phyloP scores from a whole-genome alignment of 805 yeast species.

The Schizosaccharomyces cryophilus region DNA sequence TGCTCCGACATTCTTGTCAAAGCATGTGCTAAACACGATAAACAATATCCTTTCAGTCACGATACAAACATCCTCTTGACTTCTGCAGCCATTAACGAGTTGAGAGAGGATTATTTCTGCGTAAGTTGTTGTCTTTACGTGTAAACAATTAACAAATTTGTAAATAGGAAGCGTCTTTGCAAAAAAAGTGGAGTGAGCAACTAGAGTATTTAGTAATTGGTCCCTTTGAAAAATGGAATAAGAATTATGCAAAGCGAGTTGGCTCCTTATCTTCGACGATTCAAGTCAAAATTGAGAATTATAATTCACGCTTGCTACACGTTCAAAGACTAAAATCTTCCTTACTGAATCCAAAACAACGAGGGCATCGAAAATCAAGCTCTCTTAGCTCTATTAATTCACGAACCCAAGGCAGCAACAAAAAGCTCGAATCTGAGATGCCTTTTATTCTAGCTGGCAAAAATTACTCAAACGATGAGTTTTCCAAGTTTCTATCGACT shows the following conservation, averaged over 20 bases:
- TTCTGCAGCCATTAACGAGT: background rate
- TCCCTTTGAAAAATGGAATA: background rate
- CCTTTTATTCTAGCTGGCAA: no score
- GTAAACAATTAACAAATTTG: background rate
- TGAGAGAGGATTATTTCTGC: background rate
- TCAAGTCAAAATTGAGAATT: background rate
- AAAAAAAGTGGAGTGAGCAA: background rate
- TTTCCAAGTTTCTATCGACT: no score
- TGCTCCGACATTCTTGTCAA: background rate
- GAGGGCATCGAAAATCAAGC: no score
- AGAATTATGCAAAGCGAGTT: background rate
- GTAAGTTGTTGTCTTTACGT: background rate
- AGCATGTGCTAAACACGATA: background rate
- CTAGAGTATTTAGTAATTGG: background rate
- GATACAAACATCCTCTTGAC: background rate
- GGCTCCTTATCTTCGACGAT: background rate
- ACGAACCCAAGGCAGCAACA: no score
- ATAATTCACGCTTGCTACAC: background rate
- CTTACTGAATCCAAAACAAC: background rate
- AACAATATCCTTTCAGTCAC: background rate
- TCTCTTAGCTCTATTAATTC: no score
- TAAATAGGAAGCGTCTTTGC: background rate
- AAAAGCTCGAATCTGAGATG: no score
- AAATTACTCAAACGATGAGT: no score
- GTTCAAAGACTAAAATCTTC: background rate